Base-by-base conservation (phyloP, 306 rosid species). In the Carpinus fangiana region DNA sequence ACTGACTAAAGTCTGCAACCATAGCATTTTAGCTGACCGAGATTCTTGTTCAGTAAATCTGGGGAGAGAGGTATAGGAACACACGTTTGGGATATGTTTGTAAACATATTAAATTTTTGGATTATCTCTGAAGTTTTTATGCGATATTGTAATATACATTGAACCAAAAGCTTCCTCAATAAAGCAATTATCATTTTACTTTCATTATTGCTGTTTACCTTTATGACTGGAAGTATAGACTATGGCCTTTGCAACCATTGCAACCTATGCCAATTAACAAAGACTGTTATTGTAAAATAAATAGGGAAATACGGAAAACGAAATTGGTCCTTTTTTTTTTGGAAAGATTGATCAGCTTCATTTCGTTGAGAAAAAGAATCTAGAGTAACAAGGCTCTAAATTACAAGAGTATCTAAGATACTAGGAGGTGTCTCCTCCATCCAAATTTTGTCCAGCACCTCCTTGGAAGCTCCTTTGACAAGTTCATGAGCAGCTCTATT, bases 61-160 rank as follows among this genome's bases (percentile, higher is more conserved):
- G 72, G 56, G 64, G 70, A 77, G 76, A 50, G 80, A 74, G 80
- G 82, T 83, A 84, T 55, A 81, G 81, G 64, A 81, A 80, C 48
- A 60, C 59, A 70, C 77, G 20, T 74, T 78, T 71, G 73, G 79
- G 64, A 50, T 81, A 55, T 83, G 48, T 66, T 79, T 70, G 79
- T 38, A 77, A 41, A 78, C 79, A 23, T 59, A 28, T 20, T 75
- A 70, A 73, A 78, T 78, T 84, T 70, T 70, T 47, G 12, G 12
- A 47, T 47, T 47, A 8, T 47, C 12, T 0, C 12, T 8, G 12
- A 12, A 11, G 52, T 48, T 48, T 88, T 82, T 46, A 73, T 80
- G 78, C 85, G 79, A 75, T 79, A 73, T 73, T 82, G 87, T 83
- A 79, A 77, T 78, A 79, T 79, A 80, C 65, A 56, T 80, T 66